Evolutionary conservation across 257 asterid species (phyloP).

Genomic region (Datura wrightii): DNA sequence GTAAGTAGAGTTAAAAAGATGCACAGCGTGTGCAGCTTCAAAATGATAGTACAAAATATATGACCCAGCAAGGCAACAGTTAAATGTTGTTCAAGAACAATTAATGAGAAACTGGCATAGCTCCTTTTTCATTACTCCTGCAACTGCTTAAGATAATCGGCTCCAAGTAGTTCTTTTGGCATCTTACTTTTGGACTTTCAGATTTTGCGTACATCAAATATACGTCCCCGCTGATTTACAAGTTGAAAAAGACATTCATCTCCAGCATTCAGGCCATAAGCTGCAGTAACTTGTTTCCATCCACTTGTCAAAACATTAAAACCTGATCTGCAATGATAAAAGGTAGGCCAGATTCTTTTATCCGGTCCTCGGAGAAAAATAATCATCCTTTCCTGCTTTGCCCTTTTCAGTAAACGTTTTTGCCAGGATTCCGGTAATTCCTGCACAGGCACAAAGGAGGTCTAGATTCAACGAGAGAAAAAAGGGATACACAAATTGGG

Average conservation of each 20-base stretch:
- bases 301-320: neutral
- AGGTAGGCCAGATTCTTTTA: slow-evolving; percentile 27
- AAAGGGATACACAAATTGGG: neutral
- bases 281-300: slow-evolving; percentile 23
- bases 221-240: neutral
- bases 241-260: slow-evolving; percentile 32
- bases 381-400: neutral
- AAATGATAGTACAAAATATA: neutral
- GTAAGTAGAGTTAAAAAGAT: neutral
- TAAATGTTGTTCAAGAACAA: neutral
- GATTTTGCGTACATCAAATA: neutral
- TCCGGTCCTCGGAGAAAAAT: slow-evolving; percentile 29
- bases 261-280: slow-evolving; percentile 20
- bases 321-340: slow-evolving; percentile 13
- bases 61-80: neutral
- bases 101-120: neutral
- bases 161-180: neutral
- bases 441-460: slow-evolving; percentile 24
- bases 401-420: neutral
- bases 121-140: neutral
- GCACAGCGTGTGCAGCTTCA: neutral
- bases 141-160: neutral
- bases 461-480: neutral
- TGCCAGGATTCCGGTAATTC: slow-evolving; percentile 16
- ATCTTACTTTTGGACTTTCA: neutral